Base-by-base conservation (phyloP, 345 rosid species). In the Ricinus communis region DNA sequence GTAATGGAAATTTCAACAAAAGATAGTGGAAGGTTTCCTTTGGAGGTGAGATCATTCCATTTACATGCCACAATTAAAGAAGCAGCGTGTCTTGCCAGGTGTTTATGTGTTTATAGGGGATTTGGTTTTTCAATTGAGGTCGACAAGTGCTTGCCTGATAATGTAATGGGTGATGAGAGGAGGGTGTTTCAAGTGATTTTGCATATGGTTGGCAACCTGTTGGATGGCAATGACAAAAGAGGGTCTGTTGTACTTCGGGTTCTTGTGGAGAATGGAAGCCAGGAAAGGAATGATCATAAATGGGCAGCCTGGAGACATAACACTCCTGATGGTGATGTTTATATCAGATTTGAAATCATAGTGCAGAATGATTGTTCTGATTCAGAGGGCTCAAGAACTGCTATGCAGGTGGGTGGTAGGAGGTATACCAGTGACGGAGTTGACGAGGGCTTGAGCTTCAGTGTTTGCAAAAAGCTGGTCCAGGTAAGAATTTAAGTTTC, bases 121-220 rank as follows among this genome's bases (percentile, higher is more conserved):
- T 78, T 86, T 72, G 75, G 82, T 33, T 95, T 92, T 70, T 74
- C 82, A 38, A 69, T 88, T 16, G 93, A 88, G 24, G 87, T 90
- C 27, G 96, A 92, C 67, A 89, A 79, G 80, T 82, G 88, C 63
- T 62, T 92, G 73, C 99, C 97, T 5, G 91, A 90, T 77, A 74
- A 73, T 69, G 89, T 95, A 8, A 72, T 87, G 50, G 99, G 99
- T 5, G 97, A 95, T 57, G 97, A 92, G 58, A 84, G 82, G 77
- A 89, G 99, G 71, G 83, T 90, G 55, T 85, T 95, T 73, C 99
- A 95, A 81, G 92, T 95, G 74, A 80, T 95, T 67, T 71, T 95
- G 82, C 97, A 95, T 68, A 87, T 95, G 96, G 84, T 92, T 65
- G 97, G 97, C 33, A 89, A 79, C 73, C 73, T 95, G 55, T 76